Evolutionary conservation across 257 asterid species (phyloP).

Genomic region (Echium plantagineum): DNA sequence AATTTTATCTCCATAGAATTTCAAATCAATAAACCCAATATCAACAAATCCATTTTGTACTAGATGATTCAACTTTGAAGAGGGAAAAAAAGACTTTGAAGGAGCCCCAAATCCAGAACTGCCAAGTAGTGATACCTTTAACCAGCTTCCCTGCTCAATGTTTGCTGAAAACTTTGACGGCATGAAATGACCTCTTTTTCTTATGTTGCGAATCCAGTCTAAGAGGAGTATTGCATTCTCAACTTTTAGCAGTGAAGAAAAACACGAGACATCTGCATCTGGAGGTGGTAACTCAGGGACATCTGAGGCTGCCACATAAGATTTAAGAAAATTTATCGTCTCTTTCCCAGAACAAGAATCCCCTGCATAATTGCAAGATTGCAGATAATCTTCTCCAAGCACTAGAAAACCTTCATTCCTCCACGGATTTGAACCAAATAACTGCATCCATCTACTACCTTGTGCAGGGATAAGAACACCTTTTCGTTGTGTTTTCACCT

Average conservation of each 20-base stretch:
- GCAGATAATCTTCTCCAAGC: constrained; percentile 24
- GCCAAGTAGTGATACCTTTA: constrained; percentile 17
- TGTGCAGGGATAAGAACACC: constrained; percentile 29
- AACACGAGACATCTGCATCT: constrained; percentile 12
- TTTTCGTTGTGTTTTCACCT: constrained; percentile 1
- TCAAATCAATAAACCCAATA: constrained; percentile 23
- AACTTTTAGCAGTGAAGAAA: constrained; percentile 16
- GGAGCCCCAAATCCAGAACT: constrained; percentile 21
- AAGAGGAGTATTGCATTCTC: constrained; percentile 22
- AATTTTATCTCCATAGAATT: constrained; percentile 17
- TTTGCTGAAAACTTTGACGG: constrained; percentile 16
- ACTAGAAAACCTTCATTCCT: constrained; percentile 18
- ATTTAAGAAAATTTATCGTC: constrained; percentile 15
- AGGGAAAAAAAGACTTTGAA: constrained; percentile 19
- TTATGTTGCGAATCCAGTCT: constrained; percentile 16
- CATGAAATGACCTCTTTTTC: not conserved
- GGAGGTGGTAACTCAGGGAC: constrained; percentile 27
- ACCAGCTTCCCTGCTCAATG: constrained; percentile 25
- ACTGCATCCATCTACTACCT: constrained; percentile 26
- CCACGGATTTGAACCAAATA: constrained; percentile 31
- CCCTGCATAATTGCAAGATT: constrained; percentile 19
- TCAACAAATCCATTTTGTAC: constrained; percentile 22
- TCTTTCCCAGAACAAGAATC: constrained; percentile 9
- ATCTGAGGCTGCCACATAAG: constrained; percentile 18
- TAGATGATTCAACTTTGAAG: constrained; percentile 15